Evolutionary conservation across 1,139 yeast genomes (phyloP), one percentile per base, ranked within the genome.

Genomic region (Lodderomyces orthopsilosis): DNA sequence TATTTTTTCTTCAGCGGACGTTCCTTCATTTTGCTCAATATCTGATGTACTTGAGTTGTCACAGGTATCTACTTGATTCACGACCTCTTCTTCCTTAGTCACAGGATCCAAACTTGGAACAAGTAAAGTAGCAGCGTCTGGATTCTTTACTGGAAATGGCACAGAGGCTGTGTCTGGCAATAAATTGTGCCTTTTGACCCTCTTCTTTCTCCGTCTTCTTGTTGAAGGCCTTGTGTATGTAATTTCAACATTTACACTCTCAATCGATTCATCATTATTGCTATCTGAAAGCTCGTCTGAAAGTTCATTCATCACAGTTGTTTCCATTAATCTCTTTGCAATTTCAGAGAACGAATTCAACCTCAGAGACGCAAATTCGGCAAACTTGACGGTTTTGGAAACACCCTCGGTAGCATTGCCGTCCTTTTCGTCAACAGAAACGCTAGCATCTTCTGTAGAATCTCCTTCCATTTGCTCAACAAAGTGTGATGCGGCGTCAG

Each of bases 121-220:
- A 27, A 10, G n/a, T 13, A 17, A 17, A 14, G 6, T 9, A 5
- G 19, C 15, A 15, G 15, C n/a, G 3, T 30, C 34, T 8, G 19
- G 34, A 3, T 30, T 10, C 19, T 4, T 8, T 6, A 15, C 19
- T 6, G 18, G 19, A 5, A 30, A 14, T n/a, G 4, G 6, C 19
- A 10, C 5, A 30, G n/a, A 24, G 27, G 10, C 5, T 24, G 12
- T 30, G 7, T n/a, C 6, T 8, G 19, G 2, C 9, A 2, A 19
- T 8, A 30, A 15, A 14, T 9, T 4, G 8, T 30, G 34, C 26
- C 35, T 23, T 21, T 15, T 12, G 24, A 18, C 28, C 22, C 21
- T 27, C 14, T 34, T 30, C 14, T 35, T 36, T 30, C 41, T 17
- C 39, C 38, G 4, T 32, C 38, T 17, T 19, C 38, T 19, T 24